Percentiles rank a stretch among this genome's conserved stretches.
Conservation (phyloP, 331 rosid species). For the Acacia concinna region DNA sequence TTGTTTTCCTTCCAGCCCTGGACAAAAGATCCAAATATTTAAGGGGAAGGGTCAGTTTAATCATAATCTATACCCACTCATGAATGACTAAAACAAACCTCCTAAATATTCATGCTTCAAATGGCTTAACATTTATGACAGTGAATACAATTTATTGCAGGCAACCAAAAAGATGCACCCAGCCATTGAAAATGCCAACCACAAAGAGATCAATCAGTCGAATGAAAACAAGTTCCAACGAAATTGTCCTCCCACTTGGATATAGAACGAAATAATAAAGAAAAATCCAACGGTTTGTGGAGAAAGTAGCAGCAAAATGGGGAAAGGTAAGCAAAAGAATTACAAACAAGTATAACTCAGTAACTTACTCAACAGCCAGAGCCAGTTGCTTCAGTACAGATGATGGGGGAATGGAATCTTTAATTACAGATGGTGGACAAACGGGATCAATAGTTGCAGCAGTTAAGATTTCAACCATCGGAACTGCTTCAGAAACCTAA, state of each 20-base stretch:
- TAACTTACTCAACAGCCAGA: slow-evolving; percentile 81
- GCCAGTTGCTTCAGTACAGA: slow-evolving; percentile 85
- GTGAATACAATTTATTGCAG: not conserved
- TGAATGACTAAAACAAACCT: slow-evolving; percentile 21
- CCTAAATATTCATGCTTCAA: not conserved
- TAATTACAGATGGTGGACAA: slow-evolving; percentile 51
- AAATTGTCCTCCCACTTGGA: slow-evolving; percentile 5
- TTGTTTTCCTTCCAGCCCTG: slow-evolving; percentile 83
- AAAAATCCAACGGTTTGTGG: slow-evolving; percentile 14
- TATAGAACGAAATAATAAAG: slow-evolving; percentile 22
- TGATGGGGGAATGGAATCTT: slow-evolving; percentile 55
- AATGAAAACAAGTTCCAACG: not conserved
- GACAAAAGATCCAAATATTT: slow-evolving; percentile 40
- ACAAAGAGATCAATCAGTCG: slow-evolving; percentile 6
- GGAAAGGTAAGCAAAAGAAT: not conserved
- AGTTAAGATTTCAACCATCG: slow-evolving; percentile 62
- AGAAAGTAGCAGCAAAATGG: slow-evolving; percentile 27
- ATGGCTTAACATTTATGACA: slow-evolving; percentile 16
- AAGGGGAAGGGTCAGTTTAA: slow-evolving; percentile 26
- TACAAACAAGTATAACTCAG: slow-evolving; percentile 46
- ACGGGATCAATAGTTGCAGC: slow-evolving; percentile 34
- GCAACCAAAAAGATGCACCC: not conserved
- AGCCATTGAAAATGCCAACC: slow-evolving; percentile 5
- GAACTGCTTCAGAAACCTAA: slow-evolving; percentile 64
- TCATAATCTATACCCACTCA: slow-evolving; percentile 17